Evolutionary conservation across 768 basidiomycete genomes (phyloP).

Genomic region (Leccinellum albellum): DNA sequence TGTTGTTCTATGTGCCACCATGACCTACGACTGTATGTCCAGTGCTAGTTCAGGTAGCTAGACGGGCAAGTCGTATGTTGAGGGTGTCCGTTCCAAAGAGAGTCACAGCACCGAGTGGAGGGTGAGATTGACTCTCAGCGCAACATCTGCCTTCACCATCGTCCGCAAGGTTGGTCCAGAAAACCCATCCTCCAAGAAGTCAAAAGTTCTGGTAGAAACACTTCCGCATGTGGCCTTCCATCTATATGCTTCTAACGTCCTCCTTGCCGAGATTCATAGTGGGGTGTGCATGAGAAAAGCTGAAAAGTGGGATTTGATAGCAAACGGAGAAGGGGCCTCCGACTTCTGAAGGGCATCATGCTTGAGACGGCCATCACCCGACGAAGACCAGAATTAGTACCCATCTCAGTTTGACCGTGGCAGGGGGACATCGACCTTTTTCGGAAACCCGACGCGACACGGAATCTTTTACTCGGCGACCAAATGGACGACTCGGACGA

Average conservation of each 20-base stretch:
- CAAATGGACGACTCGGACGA: conserved; percentile 48
- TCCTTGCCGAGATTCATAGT: not conserved
- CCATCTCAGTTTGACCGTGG: not conserved
- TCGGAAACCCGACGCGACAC: not conserved
- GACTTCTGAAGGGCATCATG: not conserved
- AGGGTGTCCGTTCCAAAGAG: not conserved
- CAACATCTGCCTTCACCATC: not conserved
- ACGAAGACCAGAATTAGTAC: no score
- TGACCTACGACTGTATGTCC: not conserved
- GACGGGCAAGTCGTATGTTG: not conserved
- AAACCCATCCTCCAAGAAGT: not conserved
- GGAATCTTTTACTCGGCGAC: not conserved
- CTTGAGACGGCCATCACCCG: not conserved
- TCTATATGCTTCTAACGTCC: not conserved
- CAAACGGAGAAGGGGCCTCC: not conserved
- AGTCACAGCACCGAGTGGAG: no score
- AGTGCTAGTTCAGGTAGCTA: not conserved
- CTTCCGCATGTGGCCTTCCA: not conserved
- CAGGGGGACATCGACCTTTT: conserved; percentile 10
- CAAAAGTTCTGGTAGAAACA: not conserved
- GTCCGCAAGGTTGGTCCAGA: not conserved
- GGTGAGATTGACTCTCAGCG: not conserved
- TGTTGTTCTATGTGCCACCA: not conserved
- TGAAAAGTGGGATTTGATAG: not conserved
- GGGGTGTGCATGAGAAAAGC: not conserved